Evolutionary conservation across 2,329 filamentous ascomycete species (phyloP).

Genomic region (Trichoderma aggressivum): DNA sequence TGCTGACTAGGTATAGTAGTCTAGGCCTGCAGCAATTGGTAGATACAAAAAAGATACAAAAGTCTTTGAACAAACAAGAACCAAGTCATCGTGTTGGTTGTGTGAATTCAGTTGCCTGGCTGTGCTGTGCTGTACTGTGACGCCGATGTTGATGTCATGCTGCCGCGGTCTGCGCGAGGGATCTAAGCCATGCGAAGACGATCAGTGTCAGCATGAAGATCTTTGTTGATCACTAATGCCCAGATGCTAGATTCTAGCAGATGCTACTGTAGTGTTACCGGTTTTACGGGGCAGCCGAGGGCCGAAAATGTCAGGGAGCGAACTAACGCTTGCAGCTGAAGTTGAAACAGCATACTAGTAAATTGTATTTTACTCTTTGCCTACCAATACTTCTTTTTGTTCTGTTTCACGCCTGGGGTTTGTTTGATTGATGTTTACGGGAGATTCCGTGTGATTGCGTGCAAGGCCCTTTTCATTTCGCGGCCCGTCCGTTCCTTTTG

Average conservation of each 20-base stretch:
- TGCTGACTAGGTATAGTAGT: not conserved
- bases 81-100: not conserved
- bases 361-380: not conserved
- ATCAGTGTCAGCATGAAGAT: slow-evolving; percentile 9
- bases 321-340: slow-evolving; percentile 7
- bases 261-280: slow-evolving; percentile 6
- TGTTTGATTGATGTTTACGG: not conserved
- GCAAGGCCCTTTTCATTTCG: not conserved
- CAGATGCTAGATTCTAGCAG: not conserved
- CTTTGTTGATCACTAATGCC: slow-evolving; percentile 8
- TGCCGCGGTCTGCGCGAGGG: not conserved
- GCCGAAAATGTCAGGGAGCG: not conserved
- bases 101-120: not conserved
- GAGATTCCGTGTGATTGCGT: not conserved
- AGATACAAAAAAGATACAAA: not conserved
- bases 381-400: not conserved
- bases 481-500: not conserved
- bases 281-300: slow-evolving; percentile 1
- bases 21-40: not conserved
- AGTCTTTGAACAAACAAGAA: not conserved
- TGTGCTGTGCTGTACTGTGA: not conserved
- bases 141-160: not conserved
- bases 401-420: slow-evolving; percentile 1
- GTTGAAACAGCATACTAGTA: not conserved
- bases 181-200: not conserved